A percentile compares a stretch with the other conserved stretches of the same genome.
These are phyloP conservation scores for Coniochaeta prunicola DNA, from an alignment of 2,329 filamentous ascomycete species.

Conservation along the genomic window DNA sequence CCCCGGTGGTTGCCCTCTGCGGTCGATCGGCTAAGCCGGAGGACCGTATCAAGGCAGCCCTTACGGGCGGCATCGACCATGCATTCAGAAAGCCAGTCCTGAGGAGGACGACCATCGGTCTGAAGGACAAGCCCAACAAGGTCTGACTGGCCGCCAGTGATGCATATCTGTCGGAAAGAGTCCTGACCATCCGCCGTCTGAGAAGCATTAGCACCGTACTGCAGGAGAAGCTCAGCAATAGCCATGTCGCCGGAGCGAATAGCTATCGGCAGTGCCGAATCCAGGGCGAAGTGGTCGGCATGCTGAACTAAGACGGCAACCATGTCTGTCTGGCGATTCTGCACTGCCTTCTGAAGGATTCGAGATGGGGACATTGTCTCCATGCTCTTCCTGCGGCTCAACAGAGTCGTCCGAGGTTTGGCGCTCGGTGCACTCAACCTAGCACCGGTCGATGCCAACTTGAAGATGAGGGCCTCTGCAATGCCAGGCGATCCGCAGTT, in stretches of 20 bases:
- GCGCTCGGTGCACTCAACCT: slow-evolving; percentile 39
- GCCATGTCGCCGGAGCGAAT: slow-evolving; percentile 33
- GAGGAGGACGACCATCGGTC: slow-evolving; percentile 38
- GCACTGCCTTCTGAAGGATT: slow-evolving; percentile 42
- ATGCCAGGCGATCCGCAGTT: slow-evolving; percentile 44
- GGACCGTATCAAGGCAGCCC: slow-evolving; percentile 42
- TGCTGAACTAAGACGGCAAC: slow-evolving; percentile 45
- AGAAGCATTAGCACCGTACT: slow-evolving; percentile 41
- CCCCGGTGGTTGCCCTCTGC: slow-evolving; percentile 46
- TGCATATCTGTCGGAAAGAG: slow-evolving; percentile 45
- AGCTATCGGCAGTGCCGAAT: slow-evolving; percentile 41
- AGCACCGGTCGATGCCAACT: slow-evolving; percentile 40
- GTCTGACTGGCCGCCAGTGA: slow-evolving; percentile 33
- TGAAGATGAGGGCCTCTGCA: slow-evolving; percentile 46
- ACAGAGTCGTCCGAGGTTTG: slow-evolving; percentile 39
- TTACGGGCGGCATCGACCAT: slow-evolving; percentile 42
- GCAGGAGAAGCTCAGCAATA: slow-evolving; percentile 40
- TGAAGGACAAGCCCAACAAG: slow-evolving; percentile 41
- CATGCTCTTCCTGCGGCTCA: slow-evolving; percentile 41
- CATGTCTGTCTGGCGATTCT: slow-evolving; percentile 43
- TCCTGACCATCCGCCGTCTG: slow-evolving; percentile 43
- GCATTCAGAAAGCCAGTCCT: slow-evolving; percentile 36
- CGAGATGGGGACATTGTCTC: slow-evolving; percentile 41
- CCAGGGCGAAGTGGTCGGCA: slow-evolving; percentile 42
- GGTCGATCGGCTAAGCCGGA: slow-evolving; percentile 41